Percentiles rank a stretch among this genome's conserved stretches.
These are phyloP conservation scores for Dipteronia sinensis DNA, from an alignment of 345 rosid species.

Conservation along the genomic window DNA sequence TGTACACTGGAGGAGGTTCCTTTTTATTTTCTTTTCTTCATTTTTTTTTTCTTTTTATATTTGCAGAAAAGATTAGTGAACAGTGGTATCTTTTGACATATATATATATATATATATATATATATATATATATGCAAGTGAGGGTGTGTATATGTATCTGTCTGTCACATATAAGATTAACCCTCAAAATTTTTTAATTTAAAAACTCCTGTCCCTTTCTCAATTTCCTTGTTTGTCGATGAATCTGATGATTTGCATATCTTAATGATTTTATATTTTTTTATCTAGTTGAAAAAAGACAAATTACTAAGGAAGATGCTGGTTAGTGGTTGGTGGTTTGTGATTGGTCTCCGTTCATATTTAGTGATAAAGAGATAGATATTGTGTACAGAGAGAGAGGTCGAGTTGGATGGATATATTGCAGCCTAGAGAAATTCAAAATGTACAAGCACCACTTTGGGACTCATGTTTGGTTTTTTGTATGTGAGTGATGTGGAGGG, in stretches of 20 bases:
- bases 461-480: background rate
- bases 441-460: background rate
- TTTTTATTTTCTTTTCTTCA: slow-evolving; percentile 8
- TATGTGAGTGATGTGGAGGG: background rate
- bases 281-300: background rate
- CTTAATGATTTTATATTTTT: background rate
- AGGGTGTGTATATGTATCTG: slow-evolving; percentile 35
- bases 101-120: background rate
- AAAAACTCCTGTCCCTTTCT: background rate
- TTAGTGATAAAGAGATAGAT: background rate
- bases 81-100: slow-evolving; percentile 23
- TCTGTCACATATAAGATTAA: slow-evolving; percentile 28
- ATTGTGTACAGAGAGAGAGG: background rate
- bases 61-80: slow-evolving; percentile 23
- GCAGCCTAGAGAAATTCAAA: slow-evolving; percentile 9
- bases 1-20: slow-evolving; percentile 14
- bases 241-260: background rate
- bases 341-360: background rate
- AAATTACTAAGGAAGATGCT: too few species aligned
- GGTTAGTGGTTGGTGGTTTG: background rate
- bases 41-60: background rate
- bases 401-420: background rate
- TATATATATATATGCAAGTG: slow-evolving; percentile 25
- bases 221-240: background rate
- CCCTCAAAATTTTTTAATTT: slow-evolving; percentile 26